A percentile compares a stretch with the other conserved stretches of the same genome.
Evolutionary conservation across 2,329 filamentous ascomycete genomes (phyloP).

Genomic region (Xenoacremonium recifei): DNA sequence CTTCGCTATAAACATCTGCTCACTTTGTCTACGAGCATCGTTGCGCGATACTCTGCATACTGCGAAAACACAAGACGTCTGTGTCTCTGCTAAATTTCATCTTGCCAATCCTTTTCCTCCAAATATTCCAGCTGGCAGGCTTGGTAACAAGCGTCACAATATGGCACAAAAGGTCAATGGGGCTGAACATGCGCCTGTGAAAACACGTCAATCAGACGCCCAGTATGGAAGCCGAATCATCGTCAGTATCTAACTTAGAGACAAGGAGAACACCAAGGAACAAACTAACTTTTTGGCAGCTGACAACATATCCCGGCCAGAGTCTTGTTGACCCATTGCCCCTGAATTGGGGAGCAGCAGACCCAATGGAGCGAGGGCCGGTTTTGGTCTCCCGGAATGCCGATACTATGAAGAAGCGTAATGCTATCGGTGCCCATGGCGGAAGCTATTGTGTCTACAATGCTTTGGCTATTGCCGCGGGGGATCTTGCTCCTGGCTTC

Average conservation of each 20-base stretch:
- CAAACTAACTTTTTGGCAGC: constrained; percentile 1
- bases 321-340: constrained; percentile 21
- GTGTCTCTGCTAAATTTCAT: too few species aligned
- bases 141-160: too few species aligned
- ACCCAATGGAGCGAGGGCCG: constrained; percentile 17
- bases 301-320: constrained; percentile 24
- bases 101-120: too few species aligned
- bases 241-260: constrained; percentile 2
- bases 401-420: constrained; percentile 18
- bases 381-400: constrained; percentile 19
- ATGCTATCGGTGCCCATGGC: constrained; percentile 22
- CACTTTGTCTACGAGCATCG: too few species aligned
- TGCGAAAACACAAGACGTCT: too few species aligned
- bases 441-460: constrained; percentile 19
- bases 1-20: too few species aligned
- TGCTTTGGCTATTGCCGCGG: constrained; percentile 15
- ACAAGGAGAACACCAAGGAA: too few species aligned
- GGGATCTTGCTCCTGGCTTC: constrained; percentile 12
- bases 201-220: too few species aligned
- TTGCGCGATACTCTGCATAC: too few species aligned
- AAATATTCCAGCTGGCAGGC: too few species aligned
- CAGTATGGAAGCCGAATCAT: constrained; percentile 3
- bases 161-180: too few species aligned
- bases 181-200: too few species aligned
- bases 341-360: constrained; percentile 18